Evolutionary conservation across 352 stramenopile species (phyloP).

Genomic region (Phytophthora kernoviae): DNA sequence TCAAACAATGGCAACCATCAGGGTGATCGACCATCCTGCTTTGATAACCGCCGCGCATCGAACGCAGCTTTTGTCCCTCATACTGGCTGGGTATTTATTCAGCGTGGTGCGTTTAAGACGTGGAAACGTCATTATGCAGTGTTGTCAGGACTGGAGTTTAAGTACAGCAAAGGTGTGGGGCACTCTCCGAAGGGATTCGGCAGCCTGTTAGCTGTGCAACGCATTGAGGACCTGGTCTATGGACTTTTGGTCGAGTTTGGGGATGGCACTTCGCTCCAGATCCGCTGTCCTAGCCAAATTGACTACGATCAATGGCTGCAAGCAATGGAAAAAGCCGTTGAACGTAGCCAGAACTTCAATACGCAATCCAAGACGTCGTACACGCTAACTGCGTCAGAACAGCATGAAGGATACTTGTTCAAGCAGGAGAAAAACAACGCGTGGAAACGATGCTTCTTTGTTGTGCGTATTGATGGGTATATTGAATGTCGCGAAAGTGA

Average conservation of each 20-base stretch:
- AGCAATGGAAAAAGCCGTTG: constrained; percentile 54
- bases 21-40: constrained; percentile 52
- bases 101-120: constrained; percentile 57
- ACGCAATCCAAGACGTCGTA: constrained; percentile 75
- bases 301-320: constrained; percentile 63
- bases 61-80: constrained; percentile 62
- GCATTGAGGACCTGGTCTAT: constrained; percentile 49
- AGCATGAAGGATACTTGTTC: constrained; percentile 75
- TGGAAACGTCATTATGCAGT: constrained; percentile 81
- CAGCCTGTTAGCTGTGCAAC: constrained; percentile 47
- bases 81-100: constrained; percentile 72
- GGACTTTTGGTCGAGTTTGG: constrained; percentile 63
- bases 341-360: constrained; percentile 53
- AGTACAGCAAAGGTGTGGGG: constrained; percentile 66
- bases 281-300: constrained; percentile 47
- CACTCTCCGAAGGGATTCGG: constrained; percentile 75
- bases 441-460: constrained; percentile 69
- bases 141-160: constrained; percentile 74
- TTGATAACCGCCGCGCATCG: constrained; percentile 62
- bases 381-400: constrained; percentile 61
- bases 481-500: constrained; percentile 67
- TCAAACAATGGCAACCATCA: constrained; percentile 28
- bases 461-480: constrained; percentile 73
- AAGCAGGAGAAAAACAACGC: constrained; percentile 60
- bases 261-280: constrained; percentile 44